Conservation (phyloP, 805 yeast genomes). For the Lipomyces mesembrius region DNA sequence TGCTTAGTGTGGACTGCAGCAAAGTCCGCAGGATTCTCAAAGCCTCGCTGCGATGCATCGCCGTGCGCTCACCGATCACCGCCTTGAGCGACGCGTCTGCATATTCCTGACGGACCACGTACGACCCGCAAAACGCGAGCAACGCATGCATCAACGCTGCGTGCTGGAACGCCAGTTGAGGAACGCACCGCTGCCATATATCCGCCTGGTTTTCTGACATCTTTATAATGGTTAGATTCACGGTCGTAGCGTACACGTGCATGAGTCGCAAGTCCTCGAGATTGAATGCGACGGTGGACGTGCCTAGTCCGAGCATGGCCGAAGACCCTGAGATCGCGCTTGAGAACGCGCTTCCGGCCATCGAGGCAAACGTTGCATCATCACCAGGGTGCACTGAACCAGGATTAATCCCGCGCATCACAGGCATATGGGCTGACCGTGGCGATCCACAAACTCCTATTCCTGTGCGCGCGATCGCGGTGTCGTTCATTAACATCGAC, state of each 20-base stretch:
- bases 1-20: slow-evolving; percentile 71
- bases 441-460: slow-evolving; percentile 5
- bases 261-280: slow-evolving; percentile 78
- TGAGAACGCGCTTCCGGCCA: neutral
- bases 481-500: slow-evolving; percentile 26
- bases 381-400: neutral
- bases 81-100: neutral
- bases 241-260: slow-evolving; percentile 84
- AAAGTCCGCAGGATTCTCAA: slow-evolving; percentile 79
- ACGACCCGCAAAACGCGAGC: slow-evolving; percentile 90
- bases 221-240: slow-evolving; percentile 83
- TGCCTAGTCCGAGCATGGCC: neutral
- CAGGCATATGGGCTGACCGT: neutral
- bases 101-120: slow-evolving; percentile 63
- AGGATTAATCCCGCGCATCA: neutral
- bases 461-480: slow-evolving; percentile 26
- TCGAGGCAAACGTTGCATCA: neutral
- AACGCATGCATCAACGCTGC: slow-evolving; percentile 93
- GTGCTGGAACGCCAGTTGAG: slow-evolving; percentile 81
- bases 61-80: slow-evolving; percentile 13
- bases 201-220: slow-evolving; percentile 87
- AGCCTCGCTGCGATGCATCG: slow-evolving; percentile 82
- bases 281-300: slow-evolving; percentile 51
- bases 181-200: slow-evolving; percentile 88
- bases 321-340: neutral